phyloP scores from a whole-genome alignment of 805 yeast genomes.

The Lipomyces sp. region DNA sequence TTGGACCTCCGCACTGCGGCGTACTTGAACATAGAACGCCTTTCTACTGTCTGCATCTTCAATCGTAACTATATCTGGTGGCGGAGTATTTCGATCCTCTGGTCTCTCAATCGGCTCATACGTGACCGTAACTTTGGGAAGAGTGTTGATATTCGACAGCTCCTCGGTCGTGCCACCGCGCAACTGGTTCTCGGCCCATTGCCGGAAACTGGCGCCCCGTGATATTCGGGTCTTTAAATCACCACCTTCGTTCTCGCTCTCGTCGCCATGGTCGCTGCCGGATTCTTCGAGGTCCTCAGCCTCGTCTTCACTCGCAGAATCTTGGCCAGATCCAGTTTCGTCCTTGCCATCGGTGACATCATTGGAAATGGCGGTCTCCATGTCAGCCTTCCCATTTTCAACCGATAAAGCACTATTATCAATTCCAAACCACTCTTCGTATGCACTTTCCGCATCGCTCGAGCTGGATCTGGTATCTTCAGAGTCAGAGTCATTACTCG shows the following conservation, averaged over 20 bases:
- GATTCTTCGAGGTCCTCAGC: slow-evolving; percentile 15
- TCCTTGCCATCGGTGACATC: slow-evolving; percentile 38
- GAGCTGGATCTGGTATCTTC: slow-evolving; percentile 15
- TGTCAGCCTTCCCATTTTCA: slow-evolving; percentile 30
- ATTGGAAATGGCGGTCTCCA: slow-evolving; percentile 32
- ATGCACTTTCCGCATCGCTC: slow-evolving; percentile 31
- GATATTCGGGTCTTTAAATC: slow-evolving; percentile 37
- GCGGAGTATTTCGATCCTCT: slow-evolving; percentile 71
- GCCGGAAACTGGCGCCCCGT: slow-evolving; percentile 66
- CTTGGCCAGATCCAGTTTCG: slow-evolving; percentile 11
- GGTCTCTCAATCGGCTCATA: slow-evolving; percentile 57
- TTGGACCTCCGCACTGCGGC: slow-evolving; percentile 50
- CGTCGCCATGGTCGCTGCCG: slow-evolving; percentile 15
- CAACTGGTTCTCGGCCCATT: slow-evolving; percentile 81
- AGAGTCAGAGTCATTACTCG: slow-evolving; percentile 35
- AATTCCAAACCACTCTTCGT: slow-evolving; percentile 38
- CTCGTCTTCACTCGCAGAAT: slow-evolving; percentile 8
- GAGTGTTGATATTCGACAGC: slow-evolving; percentile 46
- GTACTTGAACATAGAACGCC: slow-evolving; percentile 54
- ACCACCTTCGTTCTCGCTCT: slow-evolving; percentile 40
- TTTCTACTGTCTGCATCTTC: slow-evolving; percentile 53
- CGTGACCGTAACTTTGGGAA: slow-evolving; percentile 48
- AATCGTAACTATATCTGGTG: slow-evolving; percentile 58
- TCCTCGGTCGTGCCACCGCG: slow-evolving; percentile 59
- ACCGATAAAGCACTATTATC: slow-evolving; percentile 38